Percentiles rank a stretch among this genome's conserved stretches.
Evolutionary conservation across 257 asterid species (phyloP).

Genomic region (Penstemon davidsonii): DNA sequence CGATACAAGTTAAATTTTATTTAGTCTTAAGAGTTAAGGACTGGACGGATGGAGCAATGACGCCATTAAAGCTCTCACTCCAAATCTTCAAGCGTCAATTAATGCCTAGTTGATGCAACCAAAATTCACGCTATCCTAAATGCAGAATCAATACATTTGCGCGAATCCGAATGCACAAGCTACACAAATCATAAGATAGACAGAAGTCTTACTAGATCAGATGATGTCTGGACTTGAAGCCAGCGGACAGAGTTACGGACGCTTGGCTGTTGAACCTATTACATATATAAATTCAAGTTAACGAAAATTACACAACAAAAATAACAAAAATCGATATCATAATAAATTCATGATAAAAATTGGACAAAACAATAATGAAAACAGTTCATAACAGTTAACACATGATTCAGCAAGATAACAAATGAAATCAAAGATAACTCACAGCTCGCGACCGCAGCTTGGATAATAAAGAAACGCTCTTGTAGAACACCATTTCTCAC

Average conservation of each 20-base stretch:
- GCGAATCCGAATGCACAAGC: neutral
- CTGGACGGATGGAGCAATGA: too few relatives aligned
- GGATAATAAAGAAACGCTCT: constrained; percentile 38
- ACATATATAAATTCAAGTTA: neutral
- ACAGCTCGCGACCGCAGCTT: constrained; percentile 52
- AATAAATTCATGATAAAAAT: neutral
- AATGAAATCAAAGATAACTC: neutral
- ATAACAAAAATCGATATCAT: too few relatives aligned
- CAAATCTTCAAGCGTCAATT: too few relatives aligned
- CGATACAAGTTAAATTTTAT: too few relatives aligned
- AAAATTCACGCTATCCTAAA: neutral
- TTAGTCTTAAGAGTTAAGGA: too few relatives aligned
- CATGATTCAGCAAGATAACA: too few relatives aligned
- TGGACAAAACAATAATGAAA: neutral
- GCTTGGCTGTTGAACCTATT: constrained; percentile 62
- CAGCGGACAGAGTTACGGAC: constrained; percentile 70
- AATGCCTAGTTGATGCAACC: neutral
- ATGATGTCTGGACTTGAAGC: constrained; percentile 86
- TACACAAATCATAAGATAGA: neutral
- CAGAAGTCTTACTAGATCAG: constrained; percentile 52
- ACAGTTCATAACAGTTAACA: neutral
- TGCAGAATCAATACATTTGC: neutral
- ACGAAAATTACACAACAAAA: neutral
- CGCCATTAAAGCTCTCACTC: too few relatives aligned
- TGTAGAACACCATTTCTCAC: constrained; percentile 40